Evolutionary conservation across 805 yeast genomes (phyloP), one percentile per base, ranked within the genome.

Genomic region (Yarrowia divulgata): DNA sequence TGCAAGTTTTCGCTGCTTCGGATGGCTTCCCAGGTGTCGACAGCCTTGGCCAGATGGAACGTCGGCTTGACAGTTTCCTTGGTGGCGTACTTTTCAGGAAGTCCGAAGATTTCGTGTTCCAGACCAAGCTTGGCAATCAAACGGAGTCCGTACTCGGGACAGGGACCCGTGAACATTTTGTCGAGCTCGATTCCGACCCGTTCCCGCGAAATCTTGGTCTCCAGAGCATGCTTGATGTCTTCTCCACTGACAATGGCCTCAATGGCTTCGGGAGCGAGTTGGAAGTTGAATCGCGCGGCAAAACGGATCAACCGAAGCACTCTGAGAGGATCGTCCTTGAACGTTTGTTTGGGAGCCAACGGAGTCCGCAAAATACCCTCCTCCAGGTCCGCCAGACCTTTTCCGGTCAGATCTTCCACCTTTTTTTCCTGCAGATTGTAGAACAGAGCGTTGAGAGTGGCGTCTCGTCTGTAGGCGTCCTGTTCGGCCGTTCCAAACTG

Each of bases 401-500:
- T 74, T 0, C 85, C 85, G 0, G 99, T 95, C 71, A 89, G 86
- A 78, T 95, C 99, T 77, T 95, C 99, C 32, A 95, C 87, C 70
- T 83, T 73, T 14, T 81, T 82, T 6, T 87, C 85, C 68, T 84
- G 84, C 67, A 95, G 83, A 77, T 95, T 95, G 79, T 90, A 95
- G 75, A 95, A 95, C 32, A 95, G 80, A 0, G 99, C 97, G 77
- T 95, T 95, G 67, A 95, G 80, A 0, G 99, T 95, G 1, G 98
- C 98, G 80, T 95, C 99, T 75, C 99, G 83, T 74, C 99, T 84
- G 72, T 87, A 81, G 0, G 98, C 97, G 78, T 95, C 99, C 75
- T 94, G 90, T 71, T 85, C 84, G 0, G 98, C 94, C 0, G 98
- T 93, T 0, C 99, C 99, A 74, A 87, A 89, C 74, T 85, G 84